Conservation (phyloP, 106 monocot genomes). For the Dendrobium officinale region DNA sequence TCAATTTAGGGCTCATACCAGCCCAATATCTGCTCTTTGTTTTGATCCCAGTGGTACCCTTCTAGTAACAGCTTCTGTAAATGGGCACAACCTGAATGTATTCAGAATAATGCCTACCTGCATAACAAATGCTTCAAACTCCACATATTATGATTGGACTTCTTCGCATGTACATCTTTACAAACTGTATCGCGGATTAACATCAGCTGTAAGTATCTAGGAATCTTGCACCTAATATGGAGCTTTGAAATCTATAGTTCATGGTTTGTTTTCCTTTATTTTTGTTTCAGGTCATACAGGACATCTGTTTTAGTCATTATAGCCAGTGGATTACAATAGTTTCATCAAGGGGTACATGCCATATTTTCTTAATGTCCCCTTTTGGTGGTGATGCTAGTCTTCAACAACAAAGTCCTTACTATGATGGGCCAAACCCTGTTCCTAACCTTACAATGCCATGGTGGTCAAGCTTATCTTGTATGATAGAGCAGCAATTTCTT, state of each 20-base stretch:
- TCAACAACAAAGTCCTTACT: conserved; percentile 45
- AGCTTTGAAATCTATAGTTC: not conserved
- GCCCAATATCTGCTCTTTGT: conserved; percentile 96
- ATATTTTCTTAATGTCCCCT: conserved; percentile 79
- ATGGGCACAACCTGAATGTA: conserved; percentile 93
- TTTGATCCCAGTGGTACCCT: conserved; percentile 96
- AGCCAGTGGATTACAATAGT: conserved; percentile 96
- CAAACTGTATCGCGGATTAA: conserved; percentile 92
- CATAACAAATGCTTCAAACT: conserved; percentile 43
- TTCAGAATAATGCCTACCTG: conserved; percentile 76
- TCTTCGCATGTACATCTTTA: conserved; percentile 90
- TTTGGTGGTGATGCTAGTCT: conserved; percentile 87
- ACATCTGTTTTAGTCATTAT: conserved; percentile 81
- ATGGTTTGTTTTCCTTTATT: not conserved
- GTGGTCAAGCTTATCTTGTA: conserved; percentile 64
- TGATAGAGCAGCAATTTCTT: conserved; percentile 47
- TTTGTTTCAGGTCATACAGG: conserved; percentile 73
- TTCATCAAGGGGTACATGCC: conserved; percentile 84
- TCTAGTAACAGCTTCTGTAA: conserved; percentile 85
- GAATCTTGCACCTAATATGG: not conserved
- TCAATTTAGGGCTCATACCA: conserved; percentile 89
- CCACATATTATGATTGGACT: conserved; percentile 67
- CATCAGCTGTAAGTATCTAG: conserved; percentile 63
- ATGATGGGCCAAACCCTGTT: conserved; percentile 39
- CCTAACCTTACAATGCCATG: conserved; percentile 74